Conservation (phyloP, 2,329 filamentous ascomycete genomes). For the Venturia carpophila region DNA sequence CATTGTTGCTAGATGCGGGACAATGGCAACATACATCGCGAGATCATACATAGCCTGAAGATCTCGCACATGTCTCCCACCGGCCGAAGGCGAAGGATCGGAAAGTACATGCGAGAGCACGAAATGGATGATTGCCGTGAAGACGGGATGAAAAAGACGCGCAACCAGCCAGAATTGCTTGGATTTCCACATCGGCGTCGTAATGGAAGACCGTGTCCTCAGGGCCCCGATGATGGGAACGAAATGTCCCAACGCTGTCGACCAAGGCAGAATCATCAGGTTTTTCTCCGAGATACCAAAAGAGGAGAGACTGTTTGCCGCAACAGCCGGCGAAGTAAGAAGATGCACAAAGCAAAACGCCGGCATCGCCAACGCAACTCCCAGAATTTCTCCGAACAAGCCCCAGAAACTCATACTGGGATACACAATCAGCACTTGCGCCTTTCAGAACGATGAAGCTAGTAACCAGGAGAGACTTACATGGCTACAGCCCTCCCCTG, state of each 20-base stretch:
- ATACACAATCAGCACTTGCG: not conserved
- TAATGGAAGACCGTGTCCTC: not conserved
- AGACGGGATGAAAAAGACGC: not conserved
- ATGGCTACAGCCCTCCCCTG: not conserved
- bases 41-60: conserved; percentile 2
- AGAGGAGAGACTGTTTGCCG: not conserved
- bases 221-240: not conserved
- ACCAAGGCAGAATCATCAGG: conserved; percentile 6
- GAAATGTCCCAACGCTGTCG: not conserved
- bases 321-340: not conserved
- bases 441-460: not conserved
- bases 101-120: not conserved
- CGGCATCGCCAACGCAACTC: conserved; percentile 1
- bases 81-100: not conserved
- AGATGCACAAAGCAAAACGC: conserved; percentile 6
- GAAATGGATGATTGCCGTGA: conserved; percentile 2
- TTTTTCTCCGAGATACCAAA: conserved; percentile 1
- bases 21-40: not conserved
- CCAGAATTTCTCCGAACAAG: not conserved
- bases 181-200: not conserved
- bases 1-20: not conserved
- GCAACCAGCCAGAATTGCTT: conserved; percentile 8
- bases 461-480: not conserved
- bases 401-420: not conserved
- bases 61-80: not conserved